Evolutionary conservation across 805 yeast species (phyloP).

Genomic region (Metschnikowia cerradonensis): DNA sequence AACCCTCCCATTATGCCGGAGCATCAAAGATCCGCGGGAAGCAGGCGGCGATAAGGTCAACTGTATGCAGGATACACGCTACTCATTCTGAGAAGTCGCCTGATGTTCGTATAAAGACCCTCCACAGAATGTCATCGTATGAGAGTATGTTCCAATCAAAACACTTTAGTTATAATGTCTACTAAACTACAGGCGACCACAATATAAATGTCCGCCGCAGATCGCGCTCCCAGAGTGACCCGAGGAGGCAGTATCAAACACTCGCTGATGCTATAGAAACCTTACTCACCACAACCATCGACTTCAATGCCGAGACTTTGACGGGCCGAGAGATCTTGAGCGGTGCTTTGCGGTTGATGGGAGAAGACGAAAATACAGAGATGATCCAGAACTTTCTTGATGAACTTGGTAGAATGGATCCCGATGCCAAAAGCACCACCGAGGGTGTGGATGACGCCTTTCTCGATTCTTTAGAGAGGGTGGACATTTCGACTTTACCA

Average conservation of each 20-base stretch:
- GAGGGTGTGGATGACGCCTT: slow-evolving; percentile 66
- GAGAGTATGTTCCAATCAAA: slow-evolving; percentile 34
- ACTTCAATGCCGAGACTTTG: slow-evolving; percentile 8
- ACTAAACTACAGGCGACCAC: slow-evolving; percentile 34
- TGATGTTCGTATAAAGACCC: neutral
- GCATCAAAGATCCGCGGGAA: neutral
- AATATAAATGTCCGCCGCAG: slow-evolving; percentile 27
- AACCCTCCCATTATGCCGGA: too few relatives aligned
- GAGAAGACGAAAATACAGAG: slow-evolving; percentile 28
- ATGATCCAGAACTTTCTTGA: slow-evolving; percentile 27
- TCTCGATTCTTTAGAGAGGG: slow-evolving; percentile 74
- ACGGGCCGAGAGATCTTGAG: slow-evolving; percentile 24
- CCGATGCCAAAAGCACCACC: slow-evolving; percentile 5
- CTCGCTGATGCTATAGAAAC: slow-evolving; percentile 32
- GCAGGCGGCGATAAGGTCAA: neutral
- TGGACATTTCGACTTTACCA: slow-evolving; percentile 34
- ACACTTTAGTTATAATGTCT: neutral
- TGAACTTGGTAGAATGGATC: slow-evolving; percentile 16
- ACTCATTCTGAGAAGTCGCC: slow-evolving; percentile 1
- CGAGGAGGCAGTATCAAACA: slow-evolving; percentile 29
- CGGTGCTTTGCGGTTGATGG: slow-evolving; percentile 29
- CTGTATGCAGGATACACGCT: neutral
- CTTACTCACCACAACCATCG: slow-evolving; percentile 23
- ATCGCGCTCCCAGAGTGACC: slow-evolving; percentile 8
- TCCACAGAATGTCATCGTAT: slow-evolving; percentile 36